Evolutionary conservation across 2,329 filamentous ascomycete species (phyloP), one percentile per base, ranked within the genome.

Genomic region (Alternaria brassicicola): DNA sequence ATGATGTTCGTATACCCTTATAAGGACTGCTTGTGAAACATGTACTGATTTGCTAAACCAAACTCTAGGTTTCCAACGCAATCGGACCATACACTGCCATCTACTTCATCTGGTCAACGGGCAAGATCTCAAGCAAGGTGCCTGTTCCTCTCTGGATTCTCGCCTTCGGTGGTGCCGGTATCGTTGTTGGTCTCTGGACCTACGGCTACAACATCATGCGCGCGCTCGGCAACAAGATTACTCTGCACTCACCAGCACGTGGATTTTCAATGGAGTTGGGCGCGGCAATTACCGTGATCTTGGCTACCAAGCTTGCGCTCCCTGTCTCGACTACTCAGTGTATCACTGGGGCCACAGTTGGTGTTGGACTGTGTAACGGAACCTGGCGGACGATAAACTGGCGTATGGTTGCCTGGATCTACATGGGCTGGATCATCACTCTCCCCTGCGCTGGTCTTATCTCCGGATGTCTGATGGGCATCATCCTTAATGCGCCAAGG

Each of bases 201-300:
- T 88, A 87, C 63, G 86, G 85, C 1, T 88, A 88, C 74, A 85
- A 87, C 71, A 87, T 88, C 74, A 88, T 88, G 85, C 80, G 82
- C 42, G 84, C 84, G 67, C 78, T 88, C 60, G 86, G 86, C 55
- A 88, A 88, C 78, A 82, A 84, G 63, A 81, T 88, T 59, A 88
- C 86, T 10, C 81, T 86, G n/a, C 85, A 87, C 78, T 87, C 85
- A 0, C 86, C 86, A 3, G 80, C 82, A 2, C 82, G 85, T 67
- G 85, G 86, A 13, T 76, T 74, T 61, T 71, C 71, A 8, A 76
- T 76, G 74, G 74, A 76, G 46, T 64, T 76, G 10, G 73, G 74
- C 33, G 83, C 84, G 25, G 85, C 86, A 31, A 81, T 86, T 63
- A 88, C 87, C 19, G 82, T 90, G 62, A 83, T 89, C 52, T 73